Evolutionary conservation across 306 rosid genomes (phyloP).

Genomic region (Albizia julibrissin): DNA sequence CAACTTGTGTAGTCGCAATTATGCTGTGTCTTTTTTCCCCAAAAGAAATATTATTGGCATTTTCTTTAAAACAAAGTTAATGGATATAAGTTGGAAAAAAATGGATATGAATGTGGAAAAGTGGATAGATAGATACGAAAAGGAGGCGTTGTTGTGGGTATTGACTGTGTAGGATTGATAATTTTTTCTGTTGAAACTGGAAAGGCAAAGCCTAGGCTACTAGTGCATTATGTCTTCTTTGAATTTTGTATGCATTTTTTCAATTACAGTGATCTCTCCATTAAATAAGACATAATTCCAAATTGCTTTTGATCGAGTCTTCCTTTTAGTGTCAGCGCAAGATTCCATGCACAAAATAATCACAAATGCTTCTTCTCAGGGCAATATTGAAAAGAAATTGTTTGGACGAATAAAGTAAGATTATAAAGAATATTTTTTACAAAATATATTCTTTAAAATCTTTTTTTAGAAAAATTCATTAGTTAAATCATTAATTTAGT

Average conservation of each 20-base stretch:
- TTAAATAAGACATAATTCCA: not conserved
- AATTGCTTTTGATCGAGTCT: not conserved
- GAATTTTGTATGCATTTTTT: not conserved
- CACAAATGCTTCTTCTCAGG: not conserved
- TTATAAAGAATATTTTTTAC: not conserved
- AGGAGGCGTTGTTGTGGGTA: slow-evolving; percentile 5
- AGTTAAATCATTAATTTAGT: not conserved
- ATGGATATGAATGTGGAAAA: not conserved
- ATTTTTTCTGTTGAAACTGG: not conserved
- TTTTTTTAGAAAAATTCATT: too few relatives aligned
- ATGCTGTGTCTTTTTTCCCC: not conserved
- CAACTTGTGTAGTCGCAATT: not conserved
- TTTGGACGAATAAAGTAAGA: not conserved
- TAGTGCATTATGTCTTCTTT: not conserved
- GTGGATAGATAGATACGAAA: slow-evolving; percentile 1
- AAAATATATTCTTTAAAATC: not conserved
- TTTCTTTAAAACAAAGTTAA: not conserved
- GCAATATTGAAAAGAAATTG: not conserved
- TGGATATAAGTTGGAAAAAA: not conserved
- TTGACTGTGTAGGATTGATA: not conserved
- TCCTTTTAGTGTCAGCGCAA: not conserved
- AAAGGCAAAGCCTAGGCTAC: not conserved
- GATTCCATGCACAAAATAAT: not conserved
- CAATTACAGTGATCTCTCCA: not conserved
- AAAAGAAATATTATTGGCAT: not conserved